phyloP scores from a whole-genome alignment of 371 early-diverging fungal species.

The Mycotypha africana region DNA sequence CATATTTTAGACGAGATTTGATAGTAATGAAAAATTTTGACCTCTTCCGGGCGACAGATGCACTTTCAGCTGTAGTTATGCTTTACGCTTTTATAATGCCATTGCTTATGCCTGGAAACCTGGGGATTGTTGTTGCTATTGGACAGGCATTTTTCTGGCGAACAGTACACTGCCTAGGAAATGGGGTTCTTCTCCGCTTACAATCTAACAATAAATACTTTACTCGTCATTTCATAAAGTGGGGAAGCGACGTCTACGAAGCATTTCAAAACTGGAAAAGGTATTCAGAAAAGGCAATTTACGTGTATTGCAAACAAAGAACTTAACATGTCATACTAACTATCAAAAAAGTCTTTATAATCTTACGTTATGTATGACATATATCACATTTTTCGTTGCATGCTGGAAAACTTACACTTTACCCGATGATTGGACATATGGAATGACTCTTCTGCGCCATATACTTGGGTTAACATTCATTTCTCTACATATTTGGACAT shows the following conservation, averaged over 20 bases:
- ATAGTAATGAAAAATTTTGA: slow-evolving; percentile 90
- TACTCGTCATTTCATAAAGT: slow-evolving; percentile 89
- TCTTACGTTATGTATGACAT: slow-evolving; percentile 81
- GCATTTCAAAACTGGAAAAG: slow-evolving; percentile 93
- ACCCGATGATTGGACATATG: slow-evolving; percentile 66
- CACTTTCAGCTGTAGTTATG: slow-evolving; percentile 70
- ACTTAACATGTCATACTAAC: too few species aligned
- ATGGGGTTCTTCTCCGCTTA: slow-evolving; percentile 68
- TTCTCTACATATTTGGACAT: slow-evolving; percentile 80
- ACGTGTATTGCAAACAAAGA: too few species aligned
- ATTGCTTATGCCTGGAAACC: slow-evolving; percentile 39
- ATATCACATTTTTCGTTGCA: slow-evolving; percentile 73
- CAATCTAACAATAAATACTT: slow-evolving; percentile 80
- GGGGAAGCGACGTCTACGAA: slow-evolving; percentile 79
- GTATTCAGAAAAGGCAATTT: slow-evolving; percentile 12
- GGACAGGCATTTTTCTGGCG: slow-evolving; percentile 86
- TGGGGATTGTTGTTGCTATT: slow-evolving; percentile 42
- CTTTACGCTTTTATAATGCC: slow-evolving; percentile 71
- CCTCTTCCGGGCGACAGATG: slow-evolving; percentile 75
- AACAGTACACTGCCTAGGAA: slow-evolving; percentile 72
- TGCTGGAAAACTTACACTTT: slow-evolving; percentile 70
- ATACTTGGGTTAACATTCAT: slow-evolving; percentile 73
- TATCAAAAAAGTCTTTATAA: slow-evolving; percentile 93
- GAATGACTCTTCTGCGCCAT: slow-evolving; percentile 67
- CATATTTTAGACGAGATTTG: slow-evolving; percentile 80